A percentile compares a stretch with the other conserved stretches of the same genome.
Conservation (phyloP, 768 basidiomycete genomes). For the Austroboletus festivus region DNA sequence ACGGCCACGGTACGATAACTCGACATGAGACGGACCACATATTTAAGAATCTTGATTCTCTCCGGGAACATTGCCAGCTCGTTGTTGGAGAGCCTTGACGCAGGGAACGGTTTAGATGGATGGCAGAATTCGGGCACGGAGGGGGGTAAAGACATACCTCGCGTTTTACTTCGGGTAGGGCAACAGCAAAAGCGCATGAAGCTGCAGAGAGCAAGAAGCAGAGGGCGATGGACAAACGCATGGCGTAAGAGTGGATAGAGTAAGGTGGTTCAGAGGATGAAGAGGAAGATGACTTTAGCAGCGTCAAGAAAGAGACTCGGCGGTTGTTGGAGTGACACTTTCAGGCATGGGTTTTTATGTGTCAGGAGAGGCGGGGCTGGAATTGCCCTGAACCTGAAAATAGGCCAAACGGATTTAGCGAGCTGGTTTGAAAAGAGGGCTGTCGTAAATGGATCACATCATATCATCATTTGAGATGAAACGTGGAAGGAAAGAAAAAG, state of each 20-base stretch:
- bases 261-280: not conserved
- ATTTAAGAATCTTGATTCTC: not conserved
- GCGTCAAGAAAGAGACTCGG: not conserved
- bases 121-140: no score
- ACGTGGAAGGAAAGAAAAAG: not conserved
- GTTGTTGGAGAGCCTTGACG: not conserved
- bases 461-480: not conserved
- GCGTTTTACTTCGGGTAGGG: slow-evolving; percentile 8
- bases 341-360: not conserved
- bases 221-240: slow-evolving; percentile 14
- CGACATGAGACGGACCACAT: no score
- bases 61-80: not conserved
- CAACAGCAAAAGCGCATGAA: slow-evolving; percentile 6
- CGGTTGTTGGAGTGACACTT: not conserved
- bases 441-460: slow-evolving; percentile 11
- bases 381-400: slow-evolving; percentile 6
- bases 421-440: not conserved
- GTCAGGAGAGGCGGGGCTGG: not conserved
- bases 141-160: slow-evolving; percentile 4
- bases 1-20: no score
- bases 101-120: not conserved
- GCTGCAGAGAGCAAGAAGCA: slow-evolving; percentile 13
- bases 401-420: slow-evolving; percentile 13
- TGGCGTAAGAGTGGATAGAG: not conserved
- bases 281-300: no score